Evolutionary conservation across 2,329 filamentous ascomycete species (phyloP), one percentile per base, ranked within the genome.

Genomic region (Diaporthe vexans): DNA sequence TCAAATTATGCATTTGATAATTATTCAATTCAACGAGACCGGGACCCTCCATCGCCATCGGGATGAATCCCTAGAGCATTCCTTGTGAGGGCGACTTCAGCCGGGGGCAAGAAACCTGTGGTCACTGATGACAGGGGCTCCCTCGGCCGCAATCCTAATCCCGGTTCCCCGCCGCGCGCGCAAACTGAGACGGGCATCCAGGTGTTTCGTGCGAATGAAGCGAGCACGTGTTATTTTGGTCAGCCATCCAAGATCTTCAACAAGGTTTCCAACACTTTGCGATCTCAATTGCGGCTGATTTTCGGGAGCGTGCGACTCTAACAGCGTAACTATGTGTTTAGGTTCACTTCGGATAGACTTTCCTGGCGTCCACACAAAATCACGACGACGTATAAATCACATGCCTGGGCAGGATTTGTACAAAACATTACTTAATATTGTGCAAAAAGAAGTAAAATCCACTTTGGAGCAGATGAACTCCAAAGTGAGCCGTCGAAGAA

Each of bases 361-460:
- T 13, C 35, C 7, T 37, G 35, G 9, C 10, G 35, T 37, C 37
- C 11, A 40, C 2, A 15, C 37, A 40, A 40, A 0, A 40, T 40
- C 37, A 15, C 37, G 10, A 13, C 37, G 11, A 40, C 11, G 1
- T 40, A 4, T 40, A 15, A 40, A 40, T 19, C 19, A 21, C 29
- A 15, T 4, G 24, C 9, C 9, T 6, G 5, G 15, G 43, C 17
- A n/a, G 10, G 10, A 52, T 40, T 8, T 52, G 63, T 67, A 52
- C 63, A 67, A 67, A 67, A 67, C 46, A 67, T 67, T 67, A 67
- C 21, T 52, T 67, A 26, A 52, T 52, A 26, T 67, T 52, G 46
- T 67, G 63, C 46, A 40, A 40, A 13, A 67, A 37, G 33, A 52
- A 52, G 46, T 67, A 26, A 52, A 15, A 37, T 37, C 63, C 37